These are phyloP conservation scores for Saturnispora silvae DNA, from an alignment of 805 yeast genomes.

Conservation along the genomic window DNA sequence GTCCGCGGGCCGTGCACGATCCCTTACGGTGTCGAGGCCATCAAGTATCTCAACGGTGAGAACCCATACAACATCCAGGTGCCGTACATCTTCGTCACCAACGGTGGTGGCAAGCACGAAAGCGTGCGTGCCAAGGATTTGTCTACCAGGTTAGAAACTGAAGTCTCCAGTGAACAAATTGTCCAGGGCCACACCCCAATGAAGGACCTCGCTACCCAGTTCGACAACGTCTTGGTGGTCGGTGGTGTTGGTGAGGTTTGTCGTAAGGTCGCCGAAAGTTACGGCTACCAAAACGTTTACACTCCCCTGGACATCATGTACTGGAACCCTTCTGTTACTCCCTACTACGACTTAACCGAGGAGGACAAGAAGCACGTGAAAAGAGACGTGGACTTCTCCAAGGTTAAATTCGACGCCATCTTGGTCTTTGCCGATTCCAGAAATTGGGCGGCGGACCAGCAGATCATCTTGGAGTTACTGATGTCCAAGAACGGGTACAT, in stretches of 20 bases:
- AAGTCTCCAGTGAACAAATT: conserved; percentile 65
- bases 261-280: conserved; percentile 69
- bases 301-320: conserved; percentile 75
- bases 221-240: conserved; percentile 70
- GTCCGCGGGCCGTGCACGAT: conserved; percentile 77
- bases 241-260: conserved; percentile 86
- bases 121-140: conserved; percentile 62
- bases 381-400: conserved; percentile 53
- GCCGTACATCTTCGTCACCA: conserved; percentile 79
- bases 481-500: conserved; percentile 68
- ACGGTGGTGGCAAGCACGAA: conserved; percentile 89
- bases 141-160: conserved; percentile 45
- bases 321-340: conserved; percentile 81
- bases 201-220: conserved; percentile 62
- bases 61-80: conserved; percentile 69
- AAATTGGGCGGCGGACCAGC: conserved; percentile 91
- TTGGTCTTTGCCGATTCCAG: conserved; percentile 86
- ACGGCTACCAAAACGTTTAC: conserved; percentile 75
- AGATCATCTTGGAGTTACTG: conserved; percentile 72
- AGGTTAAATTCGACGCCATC: conserved; percentile 64
- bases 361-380: conserved; percentile 51
- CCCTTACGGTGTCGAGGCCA: conserved; percentile 68
- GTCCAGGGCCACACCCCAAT: conserved; percentile 93
- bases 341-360: conserved; percentile 69
- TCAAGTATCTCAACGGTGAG: conserved; percentile 62